Evolutionary conservation across 1,284 basidiomycete genomes (phyloP), one percentile per base, ranked within the genome.

Genomic region (Pascua guehoae): DNA sequence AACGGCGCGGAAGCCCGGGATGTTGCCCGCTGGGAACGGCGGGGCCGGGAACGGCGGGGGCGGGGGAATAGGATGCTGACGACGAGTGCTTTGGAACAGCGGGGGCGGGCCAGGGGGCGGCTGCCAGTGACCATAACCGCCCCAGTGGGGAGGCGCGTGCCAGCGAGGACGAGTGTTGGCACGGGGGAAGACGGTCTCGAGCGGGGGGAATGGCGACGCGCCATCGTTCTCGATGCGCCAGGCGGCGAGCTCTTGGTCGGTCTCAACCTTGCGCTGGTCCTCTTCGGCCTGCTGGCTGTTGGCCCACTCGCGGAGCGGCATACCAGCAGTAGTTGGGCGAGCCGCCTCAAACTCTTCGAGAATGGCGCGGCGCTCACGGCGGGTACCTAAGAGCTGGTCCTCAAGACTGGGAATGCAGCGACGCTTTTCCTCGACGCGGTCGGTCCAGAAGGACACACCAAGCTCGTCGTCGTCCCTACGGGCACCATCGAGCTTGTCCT

Each of bases 401-500:
- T 69, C 57, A 17, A 73, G 57, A 24, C 56, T 44, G 5, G 62
- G 60, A 48, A 72, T 62, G n/a, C 51, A 51, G 39, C 54, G 49
- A 14, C 59, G 62, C 69, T 75, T 75, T 50, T 74, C 72, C 12
- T 60, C 53, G 18, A 68, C 68, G 32, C 71, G 64, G 51, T 67
- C 66, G 12, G 56, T 48, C 73, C 73, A 75, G 59, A 73, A 75
- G 0, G 60, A 49, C 5, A 67, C 57, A 8, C 70, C 70, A 40
- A 68, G 56, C 11, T 51, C 39, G 47, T 75, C 73, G n/a, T 63
- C 44, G 4, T 66, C 64, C 11, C 38, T 24, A 41, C 61, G 45
- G 52, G 67, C 67, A 12, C 56, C 44, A 4, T 56, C 58, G 39
- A 68, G 63, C 58, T 72, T 74, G 44, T 57, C 61, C 54, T 74